Evolutionary conservation across 495 filamentous ascomycete genomes (phyloP).

Genomic region (Aspergillus bertholletiae): DNA sequence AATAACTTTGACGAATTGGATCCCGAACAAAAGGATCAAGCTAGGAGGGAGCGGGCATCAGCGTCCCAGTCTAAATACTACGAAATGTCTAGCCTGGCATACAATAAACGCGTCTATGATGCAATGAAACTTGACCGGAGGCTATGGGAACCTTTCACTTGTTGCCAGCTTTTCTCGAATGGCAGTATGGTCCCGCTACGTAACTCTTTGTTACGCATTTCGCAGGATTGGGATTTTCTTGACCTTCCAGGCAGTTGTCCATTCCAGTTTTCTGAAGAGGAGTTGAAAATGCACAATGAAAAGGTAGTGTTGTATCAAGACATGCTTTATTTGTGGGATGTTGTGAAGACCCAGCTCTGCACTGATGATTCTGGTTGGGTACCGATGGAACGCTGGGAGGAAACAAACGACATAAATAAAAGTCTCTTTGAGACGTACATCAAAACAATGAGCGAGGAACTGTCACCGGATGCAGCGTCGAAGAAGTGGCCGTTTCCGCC

Average conservation of each 20-base stretch:
- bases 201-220: constrained; percentile 17
- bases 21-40: constrained; percentile 13
- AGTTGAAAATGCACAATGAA: constrained; percentile 17
- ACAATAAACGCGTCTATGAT: constrained; percentile 15
- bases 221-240: constrained; percentile 17
- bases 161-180: constrained; percentile 13
- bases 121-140: constrained; percentile 14
- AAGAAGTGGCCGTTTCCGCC: constrained; percentile 18
- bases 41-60: constrained; percentile 7
- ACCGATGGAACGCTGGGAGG: constrained; percentile 17
- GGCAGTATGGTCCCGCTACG: constrained; percentile 18
- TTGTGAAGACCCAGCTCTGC: constrained; percentile 18
- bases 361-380: constrained; percentile 25
- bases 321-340: constrained; percentile 17
- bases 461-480: constrained; percentile 8
- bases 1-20: constrained; percentile 13
- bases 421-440: constrained; percentile 17
- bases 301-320: constrained; percentile 13
- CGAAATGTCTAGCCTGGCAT: constrained; percentile 15
- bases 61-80: constrained; percentile 19
- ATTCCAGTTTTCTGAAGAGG: constrained; percentile 24
- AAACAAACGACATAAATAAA: constrained; percentile 10
- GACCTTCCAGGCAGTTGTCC: constrained; percentile 24
- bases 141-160: constrained; percentile 20
- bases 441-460: constrained; percentile 16